Percentiles rank a stretch among this genome's conserved stretches.
These are phyloP conservation scores for Cadophora sp. DNA, from an alignment of 2,329 filamentous ascomycete genomes.

Conservation along the genomic window DNA sequence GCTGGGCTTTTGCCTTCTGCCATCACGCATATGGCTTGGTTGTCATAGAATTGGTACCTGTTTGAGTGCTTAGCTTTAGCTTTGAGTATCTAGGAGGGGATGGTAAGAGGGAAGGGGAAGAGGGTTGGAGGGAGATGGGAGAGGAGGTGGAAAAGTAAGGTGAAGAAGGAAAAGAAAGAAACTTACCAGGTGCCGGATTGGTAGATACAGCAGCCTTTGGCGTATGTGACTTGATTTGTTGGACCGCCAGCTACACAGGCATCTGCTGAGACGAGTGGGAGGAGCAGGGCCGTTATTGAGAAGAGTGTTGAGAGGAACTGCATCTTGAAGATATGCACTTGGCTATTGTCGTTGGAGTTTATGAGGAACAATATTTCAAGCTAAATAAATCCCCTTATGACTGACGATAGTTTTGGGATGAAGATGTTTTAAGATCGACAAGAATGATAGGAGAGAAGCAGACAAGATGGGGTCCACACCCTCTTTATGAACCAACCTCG, in stretches of 20 bases:
- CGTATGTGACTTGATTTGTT: conserved; percentile 30
- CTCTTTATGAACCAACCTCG: conserved; percentile 9
- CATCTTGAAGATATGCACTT: conserved; percentile 17
- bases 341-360: no score
- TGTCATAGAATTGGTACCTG: conserved; percentile 35
- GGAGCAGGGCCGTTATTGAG: conserved; percentile 20
- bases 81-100: not conserved
- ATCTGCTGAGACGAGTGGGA: conserved; percentile 25
- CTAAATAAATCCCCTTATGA: no score
- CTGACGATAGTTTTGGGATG: no score
- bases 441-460: not conserved
- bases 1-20: not conserved
- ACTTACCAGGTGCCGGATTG: conserved; percentile 30
- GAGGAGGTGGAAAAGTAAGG: no score
- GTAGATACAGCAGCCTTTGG: conserved; percentile 32
- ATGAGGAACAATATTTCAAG: no score
- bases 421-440: not conserved
- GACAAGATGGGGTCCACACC: not conserved
- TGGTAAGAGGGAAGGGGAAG: no score
- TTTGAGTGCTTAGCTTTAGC: not conserved
- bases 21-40: conserved; percentile 32
- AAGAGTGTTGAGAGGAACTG: conserved; percentile 25
- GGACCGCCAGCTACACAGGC: conserved; percentile 37
- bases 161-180: not conserved
- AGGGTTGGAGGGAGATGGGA: no score